These are phyloP conservation scores for Curvularia verruculosa DNA, from an alignment of 2,329 filamentous ascomycete species.

Conservation along the genomic window DNA sequence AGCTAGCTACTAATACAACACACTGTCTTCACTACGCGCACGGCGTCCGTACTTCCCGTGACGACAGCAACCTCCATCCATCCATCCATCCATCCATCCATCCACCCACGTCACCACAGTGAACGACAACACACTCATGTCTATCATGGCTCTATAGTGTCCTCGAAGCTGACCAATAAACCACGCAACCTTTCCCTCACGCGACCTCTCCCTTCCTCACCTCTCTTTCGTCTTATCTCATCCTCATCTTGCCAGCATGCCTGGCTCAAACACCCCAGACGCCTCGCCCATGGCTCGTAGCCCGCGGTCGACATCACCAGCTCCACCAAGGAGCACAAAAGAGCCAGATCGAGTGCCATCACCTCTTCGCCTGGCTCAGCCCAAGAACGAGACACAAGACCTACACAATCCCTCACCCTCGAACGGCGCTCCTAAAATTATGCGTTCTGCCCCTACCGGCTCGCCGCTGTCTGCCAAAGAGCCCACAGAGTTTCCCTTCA, in stretches of 20 bases:
- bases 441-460: slow-evolving; percentile 39
- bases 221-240: no score
- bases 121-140: slow-evolving; percentile 12
- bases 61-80: not conserved
- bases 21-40: not conserved
- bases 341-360: slow-evolving; percentile 30
- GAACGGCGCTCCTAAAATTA: slow-evolving; percentile 38
- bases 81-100: slow-evolving; percentile 1
- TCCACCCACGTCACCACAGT: slow-evolving; percentile 9
- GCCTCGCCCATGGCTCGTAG: slow-evolving; percentile 34
- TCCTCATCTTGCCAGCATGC: slow-evolving; percentile 25
- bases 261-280: slow-evolving; percentile 35
- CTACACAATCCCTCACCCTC: slow-evolving; percentile 18
- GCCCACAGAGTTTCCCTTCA: slow-evolving; percentile 48
- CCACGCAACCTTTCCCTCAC: slow-evolving; percentile 15
- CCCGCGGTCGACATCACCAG: slow-evolving; percentile 32
- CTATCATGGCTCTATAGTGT: slow-evolving; percentile 25
- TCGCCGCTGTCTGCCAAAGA: slow-evolving; percentile 37
- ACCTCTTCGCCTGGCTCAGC: slow-evolving; percentile 34
- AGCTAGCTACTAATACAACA: not conserved
- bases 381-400: slow-evolving; percentile 24
- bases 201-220: slow-evolving; percentile 1
- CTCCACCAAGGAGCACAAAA: slow-evolving; percentile 19
- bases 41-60: not conserved
- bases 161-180: slow-evolving; percentile 13